Evolutionary conservation across 768 basidiomycete genomes (phyloP), one percentile per base, ranked within the genome.

Genomic region (Pulveroboletus frians): DNA sequence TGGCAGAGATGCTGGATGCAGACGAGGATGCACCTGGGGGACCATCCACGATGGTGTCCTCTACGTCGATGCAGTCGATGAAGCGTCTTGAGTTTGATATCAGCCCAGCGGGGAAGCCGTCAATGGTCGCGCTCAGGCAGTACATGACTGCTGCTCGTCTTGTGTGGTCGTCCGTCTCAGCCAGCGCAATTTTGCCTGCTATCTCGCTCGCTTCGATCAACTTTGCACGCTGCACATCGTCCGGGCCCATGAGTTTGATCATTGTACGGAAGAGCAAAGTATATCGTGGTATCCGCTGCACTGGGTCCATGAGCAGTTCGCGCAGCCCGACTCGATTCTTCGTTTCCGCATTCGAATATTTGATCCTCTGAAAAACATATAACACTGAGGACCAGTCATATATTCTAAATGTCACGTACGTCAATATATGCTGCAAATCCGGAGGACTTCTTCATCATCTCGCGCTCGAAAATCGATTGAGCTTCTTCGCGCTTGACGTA

Each of bases 201-300:
- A 92, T 81, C 49, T 88, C 86, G 56, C 90, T 85, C 1, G 92
- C 91, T 62, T 95, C 90, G 5, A 80, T 68, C 18, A 98, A 73
- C 63, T 85, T 89, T 9, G 76, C 74, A 26, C 90, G 79, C 56
- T 93, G 91, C 2, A 81, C 76, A 60, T 96, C 91, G 41, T 76
- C 74, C 0, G 78, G 79, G 13, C 80, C 76, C 87, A 97, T 89
- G 60, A 88, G 79, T 68, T 93, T 92, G 61, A 94, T 73, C 85
- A 98, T 98, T 5, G 79, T 88, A 51, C 90, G 85, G 68, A 95
- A 91, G 56, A 98, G 76, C 21, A 98, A 74, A 1, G 92, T 94
- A 69, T 97, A 97, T 55, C 95, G 77, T 4, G 94, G 93, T 60
- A 98, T 92, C 30, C 94, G 83, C 62, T 98, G 94, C 5, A 96